Base-by-base conservation (phyloP, 106 monocot genomes). In the Gastrodia elata region DNA sequence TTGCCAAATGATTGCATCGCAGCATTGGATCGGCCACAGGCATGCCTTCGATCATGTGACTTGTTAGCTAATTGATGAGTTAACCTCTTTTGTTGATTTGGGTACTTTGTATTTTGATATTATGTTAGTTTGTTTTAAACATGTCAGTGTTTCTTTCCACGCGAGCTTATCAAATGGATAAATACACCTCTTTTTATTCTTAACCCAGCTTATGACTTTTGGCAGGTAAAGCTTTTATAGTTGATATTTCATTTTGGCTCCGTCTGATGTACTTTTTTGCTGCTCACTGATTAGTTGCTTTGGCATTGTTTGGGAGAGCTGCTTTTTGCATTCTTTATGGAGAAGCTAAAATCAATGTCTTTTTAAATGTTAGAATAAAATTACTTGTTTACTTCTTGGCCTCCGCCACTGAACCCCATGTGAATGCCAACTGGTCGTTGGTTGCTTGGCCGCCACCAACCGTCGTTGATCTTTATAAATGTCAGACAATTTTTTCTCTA, bases 131-230 rank as follows among this genome's bases (percentile, higher is more conserved):
- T 72, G 68, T 25, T 16, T 75, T 70, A 52, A n/a, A n/a, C 75
- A 30, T 36, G 30, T 5, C 78, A 96, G 92, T 96, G 96, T 72
- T 92, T 92, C 84, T 96, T 96, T 75, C 86, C 96, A 35, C 79
- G 77, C 39, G 87, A 96, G 72, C 76, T 92, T 72, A 79, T 87
- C 61, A 92, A 87, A 73, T 61, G 78, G 67, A 84, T 95, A 38
- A 78, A 58, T 3, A 95, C 91, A 10, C 92, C 92, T 74, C 22
- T 92, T 70, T 92, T 96, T 81, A 77, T 96, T 79, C 84, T 96
- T 64, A 92, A 96, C 52, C 77, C 96, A 71, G 86, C 89, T 15
- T 96, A 92, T 79, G 96, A 96, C 75, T 82, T 73, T 75, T 96
- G 96, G 96, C 96, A 92, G 92, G 96, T 91, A 46, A 81, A 39